These are phyloP conservation scores for Pythium brachiatum DNA, from an alignment of 352 stramenopile genomes.

Conservation along the genomic window DNA sequence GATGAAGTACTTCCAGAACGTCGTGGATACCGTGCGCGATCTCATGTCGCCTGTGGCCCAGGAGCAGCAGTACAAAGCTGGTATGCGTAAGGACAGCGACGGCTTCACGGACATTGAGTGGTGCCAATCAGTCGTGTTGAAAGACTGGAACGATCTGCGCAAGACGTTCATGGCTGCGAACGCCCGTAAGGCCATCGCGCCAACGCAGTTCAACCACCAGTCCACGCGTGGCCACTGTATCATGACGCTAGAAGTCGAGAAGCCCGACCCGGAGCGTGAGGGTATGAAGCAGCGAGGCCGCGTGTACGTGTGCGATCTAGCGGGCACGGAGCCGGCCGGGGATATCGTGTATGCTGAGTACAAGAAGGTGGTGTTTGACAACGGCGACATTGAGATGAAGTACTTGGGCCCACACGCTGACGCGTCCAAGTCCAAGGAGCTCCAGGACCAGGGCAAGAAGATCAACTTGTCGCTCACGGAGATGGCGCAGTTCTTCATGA, in stretches of 20 bases:
- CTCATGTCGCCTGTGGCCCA: constrained; percentile 92
- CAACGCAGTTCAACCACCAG: constrained; percentile 94
- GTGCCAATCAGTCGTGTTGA: constrained; percentile 90
- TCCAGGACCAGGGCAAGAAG: constrained; percentile 95
- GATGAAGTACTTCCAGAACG: constrained; percentile 98
- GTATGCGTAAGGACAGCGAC: constrained; percentile 93
- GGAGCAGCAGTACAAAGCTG: constrained; percentile 94
- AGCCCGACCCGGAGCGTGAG: constrained; percentile 87
- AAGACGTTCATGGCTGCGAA: constrained; percentile 91
- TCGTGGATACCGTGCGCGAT: constrained; percentile 94
- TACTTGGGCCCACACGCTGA: constrained; percentile 88
- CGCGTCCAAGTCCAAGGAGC: constrained; percentile 90
- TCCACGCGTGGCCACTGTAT: constrained; percentile 94
- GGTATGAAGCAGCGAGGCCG: constrained; percentile 88
- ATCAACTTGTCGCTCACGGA: constrained; percentile 95
- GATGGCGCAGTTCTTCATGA: constrained; percentile 97
- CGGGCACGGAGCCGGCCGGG: constrained; percentile 90
- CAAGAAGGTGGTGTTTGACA: constrained; percentile 90
- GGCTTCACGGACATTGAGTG: constrained; percentile 96
- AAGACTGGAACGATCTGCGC: constrained; percentile 93
- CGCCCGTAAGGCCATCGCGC: constrained; percentile 90
- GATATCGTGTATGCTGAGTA: constrained; percentile 94
- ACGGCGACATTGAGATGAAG: constrained; percentile 92
- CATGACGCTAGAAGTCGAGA: constrained; percentile 95
- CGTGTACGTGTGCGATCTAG: constrained; percentile 93